Evolutionary conservation across 805 yeast genomes (phyloP), one percentile per base, ranked within the genome.

Genomic region (Candida silvatica): DNA sequence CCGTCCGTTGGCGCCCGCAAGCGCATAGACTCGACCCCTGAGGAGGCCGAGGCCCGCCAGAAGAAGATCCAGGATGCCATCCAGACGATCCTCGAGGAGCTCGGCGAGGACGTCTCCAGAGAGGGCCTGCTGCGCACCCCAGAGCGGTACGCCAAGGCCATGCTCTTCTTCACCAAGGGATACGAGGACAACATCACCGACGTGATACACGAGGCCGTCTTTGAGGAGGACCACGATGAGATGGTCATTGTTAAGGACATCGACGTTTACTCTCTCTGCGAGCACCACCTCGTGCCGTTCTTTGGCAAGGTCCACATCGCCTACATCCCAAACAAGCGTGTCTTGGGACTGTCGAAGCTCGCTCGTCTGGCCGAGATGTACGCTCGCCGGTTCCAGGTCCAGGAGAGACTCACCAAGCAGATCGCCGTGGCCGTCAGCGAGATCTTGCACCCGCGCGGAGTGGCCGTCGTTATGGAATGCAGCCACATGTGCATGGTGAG

Each of bases 401-500:
- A 92, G 61, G 98, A 92, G 57, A 70, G 98, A 45, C 69, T 92
- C 42, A 92, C 98, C 9, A 92, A 92, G 58, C 98, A 92, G 59
- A 88, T 92, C 36, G 97, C 98, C 22, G 84, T 87, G 82, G 97
- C 97, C 1, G 62, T 92, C 37, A 77, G 80, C 56, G 97, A 87
- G 52, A 84, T 88, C 39, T 67, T 92, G 50, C 80, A 82, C 51
- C 98, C 98, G 14, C 73, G 88, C 51, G 98, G 98, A 42, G 98
- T 92, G 6, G 98, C 97, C 1, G 98, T 92, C 27, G 97, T 92
- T 19, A 87, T 92, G 51, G 98, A 92, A 61, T 97, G 97, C 15
- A 75, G 90, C 2, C 98, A 92, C 56, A 92, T 92, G 98, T 92
- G 98, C 59, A 92, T 92, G 98, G 97, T 90, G 19, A 85, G 94